Conservation (phyloP, 345 rosid species). For the Eucalyptus tenuipes region DNA sequence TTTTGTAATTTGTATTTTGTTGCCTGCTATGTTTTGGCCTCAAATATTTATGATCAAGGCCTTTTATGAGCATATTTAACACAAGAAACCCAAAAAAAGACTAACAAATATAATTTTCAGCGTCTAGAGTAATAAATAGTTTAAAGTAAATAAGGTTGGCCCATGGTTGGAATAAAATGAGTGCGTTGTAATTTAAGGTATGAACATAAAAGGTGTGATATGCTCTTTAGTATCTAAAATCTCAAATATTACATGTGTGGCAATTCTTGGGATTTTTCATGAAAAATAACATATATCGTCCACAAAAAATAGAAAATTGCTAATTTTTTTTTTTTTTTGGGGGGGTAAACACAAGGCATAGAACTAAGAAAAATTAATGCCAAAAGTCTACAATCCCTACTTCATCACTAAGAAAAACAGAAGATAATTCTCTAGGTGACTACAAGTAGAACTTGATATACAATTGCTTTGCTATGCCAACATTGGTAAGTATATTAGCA, state of each 20-base stretch:
- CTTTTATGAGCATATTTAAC: neutral
- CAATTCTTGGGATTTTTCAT: neutral
- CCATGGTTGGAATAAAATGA: neutral
- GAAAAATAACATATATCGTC: neutral
- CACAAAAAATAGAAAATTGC: neutral
- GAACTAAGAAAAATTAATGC: no score
- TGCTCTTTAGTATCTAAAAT: neutral
- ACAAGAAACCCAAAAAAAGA: neutral
- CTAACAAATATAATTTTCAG: neutral
- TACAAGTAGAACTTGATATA: no score
- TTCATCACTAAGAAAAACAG: no score
- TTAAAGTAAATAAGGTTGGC: neutral
- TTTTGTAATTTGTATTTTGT: neutral
- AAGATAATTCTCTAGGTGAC: no score
- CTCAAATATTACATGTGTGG: neutral
- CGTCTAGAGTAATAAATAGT: neutral
- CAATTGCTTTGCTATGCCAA: no score
- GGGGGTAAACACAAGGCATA: no score
- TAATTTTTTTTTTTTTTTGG: neutral
- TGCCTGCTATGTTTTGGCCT: neutral
- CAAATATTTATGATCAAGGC: neutral
- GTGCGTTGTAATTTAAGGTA: neutral
- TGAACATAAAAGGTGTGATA: neutral
- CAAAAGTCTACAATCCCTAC: no score
- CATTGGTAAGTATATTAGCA: no score